phyloP scores from a whole-genome alignment of 148 eudicot genomes.

The Nepenthes mirabilis region DNA sequence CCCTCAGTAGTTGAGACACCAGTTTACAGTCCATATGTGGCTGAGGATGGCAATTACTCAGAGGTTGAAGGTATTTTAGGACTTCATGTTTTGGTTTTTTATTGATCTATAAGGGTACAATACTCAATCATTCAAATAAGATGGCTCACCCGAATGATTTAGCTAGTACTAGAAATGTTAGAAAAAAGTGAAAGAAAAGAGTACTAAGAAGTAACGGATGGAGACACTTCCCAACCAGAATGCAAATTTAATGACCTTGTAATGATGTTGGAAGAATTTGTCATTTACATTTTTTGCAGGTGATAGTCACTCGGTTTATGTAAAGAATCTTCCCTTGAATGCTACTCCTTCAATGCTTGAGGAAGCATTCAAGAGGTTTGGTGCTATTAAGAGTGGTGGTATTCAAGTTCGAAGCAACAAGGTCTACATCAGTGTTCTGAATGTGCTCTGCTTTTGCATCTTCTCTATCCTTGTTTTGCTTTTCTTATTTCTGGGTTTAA shows the following conservation, averaged over 20 bases:
- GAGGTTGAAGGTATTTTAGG: constrained; percentile 16
- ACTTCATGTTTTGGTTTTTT: neutral
- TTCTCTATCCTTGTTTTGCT: constrained; percentile 1
- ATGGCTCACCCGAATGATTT: too few relatives aligned
- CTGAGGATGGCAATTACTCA: constrained; percentile 45
- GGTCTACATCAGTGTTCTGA: constrained; percentile 21
- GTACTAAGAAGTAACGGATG: too few relatives aligned
- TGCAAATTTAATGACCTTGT: too few relatives aligned
- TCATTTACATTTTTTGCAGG: constrained; percentile 21
- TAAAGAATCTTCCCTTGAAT: constrained; percentile 58
- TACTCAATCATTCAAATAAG: too few relatives aligned
- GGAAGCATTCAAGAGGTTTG: constrained; percentile 65
- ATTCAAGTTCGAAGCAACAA: constrained; percentile 68
- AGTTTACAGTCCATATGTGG: constrained; percentile 19
- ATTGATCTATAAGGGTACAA: too few relatives aligned
- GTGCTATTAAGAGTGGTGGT: constrained; percentile 56
- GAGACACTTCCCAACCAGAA: too few relatives aligned
- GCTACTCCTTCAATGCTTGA: constrained; percentile 33
- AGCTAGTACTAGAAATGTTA: too few relatives aligned
- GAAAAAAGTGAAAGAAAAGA: too few relatives aligned
- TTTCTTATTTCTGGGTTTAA: neutral
- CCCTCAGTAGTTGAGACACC: constrained; percentile 17
- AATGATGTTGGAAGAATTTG: neutral
- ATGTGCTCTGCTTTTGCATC: neutral
- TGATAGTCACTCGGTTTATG: constrained; percentile 60